Percentiles rank a stretch among this genome's conserved stretches.
phyloP scores from a whole-genome alignment of 23 red algal species.

The Gracilaria gracilis region DNA sequence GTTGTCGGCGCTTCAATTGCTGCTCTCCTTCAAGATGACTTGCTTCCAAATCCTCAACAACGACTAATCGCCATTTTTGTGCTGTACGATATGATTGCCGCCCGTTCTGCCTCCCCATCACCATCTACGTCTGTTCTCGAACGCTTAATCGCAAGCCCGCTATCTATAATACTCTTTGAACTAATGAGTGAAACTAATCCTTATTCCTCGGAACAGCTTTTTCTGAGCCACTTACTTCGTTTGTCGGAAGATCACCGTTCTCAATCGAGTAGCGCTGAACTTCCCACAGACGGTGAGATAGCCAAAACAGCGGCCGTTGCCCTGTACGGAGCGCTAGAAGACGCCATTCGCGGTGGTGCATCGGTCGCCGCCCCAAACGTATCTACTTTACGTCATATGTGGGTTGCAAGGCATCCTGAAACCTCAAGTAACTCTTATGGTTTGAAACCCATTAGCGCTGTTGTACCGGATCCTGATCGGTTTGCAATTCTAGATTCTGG shows the following conservation, averaged over 20 bases:
- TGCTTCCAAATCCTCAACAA: conserved; percentile 57
- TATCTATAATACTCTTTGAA: conserved; percentile 65
- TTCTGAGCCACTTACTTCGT: conserved; percentile 63
- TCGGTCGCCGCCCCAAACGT: conserved; percentile 52
- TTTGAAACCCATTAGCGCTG: conserved; percentile 52
- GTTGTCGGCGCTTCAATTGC: conserved; percentile 57
- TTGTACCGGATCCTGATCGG: conserved; percentile 51
- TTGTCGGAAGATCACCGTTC: conserved; percentile 27
- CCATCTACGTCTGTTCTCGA: conserved; percentile 50
- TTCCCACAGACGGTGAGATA: conserved; percentile 46
- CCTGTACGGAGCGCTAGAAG: conserved; percentile 54
- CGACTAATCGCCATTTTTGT: conserved; percentile 65
- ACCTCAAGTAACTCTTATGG: background rate
- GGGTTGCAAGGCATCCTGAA: conserved; percentile 54
- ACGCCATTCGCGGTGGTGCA: conserved; percentile 62
- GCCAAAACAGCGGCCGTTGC: conserved; percentile 39
- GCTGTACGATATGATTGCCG: conserved; percentile 72
- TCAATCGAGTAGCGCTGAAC: conserved; percentile 32
- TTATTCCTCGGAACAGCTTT: conserved; percentile 52
- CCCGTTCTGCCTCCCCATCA: conserved; percentile 20
- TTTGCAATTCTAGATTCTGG: conserved; percentile 23
- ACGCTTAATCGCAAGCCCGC: conserved; percentile 47
- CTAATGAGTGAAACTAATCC: conserved; percentile 39
- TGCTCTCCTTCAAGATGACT: conserved; percentile 68
- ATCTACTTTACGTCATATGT: conserved; percentile 42